phyloP scores from a whole-genome alignment of 2,329 filamentous ascomycete species.

The Graphiopsis chlorocephala region DNA sequence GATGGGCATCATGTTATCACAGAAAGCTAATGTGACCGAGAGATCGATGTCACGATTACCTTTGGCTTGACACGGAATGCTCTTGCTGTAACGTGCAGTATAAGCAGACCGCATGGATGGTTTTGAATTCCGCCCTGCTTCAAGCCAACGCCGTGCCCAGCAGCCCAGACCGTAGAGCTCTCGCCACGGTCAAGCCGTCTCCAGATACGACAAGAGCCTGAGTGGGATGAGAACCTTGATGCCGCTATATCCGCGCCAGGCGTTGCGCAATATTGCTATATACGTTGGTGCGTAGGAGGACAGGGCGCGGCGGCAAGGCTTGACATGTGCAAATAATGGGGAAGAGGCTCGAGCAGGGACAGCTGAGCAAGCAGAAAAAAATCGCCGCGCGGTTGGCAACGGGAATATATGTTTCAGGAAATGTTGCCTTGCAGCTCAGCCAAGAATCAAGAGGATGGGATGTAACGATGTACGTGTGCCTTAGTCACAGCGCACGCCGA shows the following conservation, averaged over 20 bases:
- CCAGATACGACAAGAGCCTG: not conserved
- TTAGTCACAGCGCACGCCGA: not conserved
- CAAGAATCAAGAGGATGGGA: not conserved
- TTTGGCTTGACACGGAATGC: not conserved
- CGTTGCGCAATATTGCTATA: not conserved
- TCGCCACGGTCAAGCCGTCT: not conserved
- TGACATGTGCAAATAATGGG: not conserved
- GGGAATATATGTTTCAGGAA: constrained; percentile 6
- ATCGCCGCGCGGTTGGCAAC: constrained; percentile 12
- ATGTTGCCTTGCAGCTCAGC: constrained; percentile 6
- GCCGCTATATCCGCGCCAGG: not conserved
- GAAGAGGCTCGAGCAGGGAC: not conserved
- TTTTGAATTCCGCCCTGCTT: not conserved
- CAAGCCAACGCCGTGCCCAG: constrained; percentile 2
- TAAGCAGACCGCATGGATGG: not conserved
- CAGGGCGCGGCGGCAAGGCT: constrained; percentile 7
- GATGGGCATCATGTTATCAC: not conserved
- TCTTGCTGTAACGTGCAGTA: not conserved
- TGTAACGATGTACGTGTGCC: not conserved
- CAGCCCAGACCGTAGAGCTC: not conserved
- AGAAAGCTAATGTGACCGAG: not conserved
- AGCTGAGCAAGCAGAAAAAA: not conserved
- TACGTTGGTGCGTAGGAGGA: not conserved
- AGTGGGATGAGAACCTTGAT: not conserved
- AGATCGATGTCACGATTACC: not conserved